Evolutionary conservation across 2,329 filamentous ascomycete species (phyloP).

Genomic region (Pyrenophora tritici-repentis): DNA sequence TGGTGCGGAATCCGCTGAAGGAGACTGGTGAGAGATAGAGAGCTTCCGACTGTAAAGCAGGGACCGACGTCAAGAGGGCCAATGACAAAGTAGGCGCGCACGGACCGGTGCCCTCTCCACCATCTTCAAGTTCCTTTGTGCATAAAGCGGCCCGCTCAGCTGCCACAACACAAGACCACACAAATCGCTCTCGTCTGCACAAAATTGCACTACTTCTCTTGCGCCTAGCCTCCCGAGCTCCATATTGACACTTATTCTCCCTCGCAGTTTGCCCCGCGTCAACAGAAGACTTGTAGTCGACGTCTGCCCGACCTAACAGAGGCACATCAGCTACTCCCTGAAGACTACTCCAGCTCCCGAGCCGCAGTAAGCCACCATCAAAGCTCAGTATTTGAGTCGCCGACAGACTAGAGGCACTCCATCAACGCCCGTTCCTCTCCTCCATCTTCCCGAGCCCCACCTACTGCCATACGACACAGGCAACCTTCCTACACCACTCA

Average conservation of each 20-base stretch:
- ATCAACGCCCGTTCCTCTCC: conserved; percentile 1
- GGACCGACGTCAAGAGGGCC: conserved; percentile 13
- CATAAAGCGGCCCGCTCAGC: conserved; percentile 38
- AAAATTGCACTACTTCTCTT: conserved; percentile 25
- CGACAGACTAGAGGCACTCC: conserved; percentile 19
- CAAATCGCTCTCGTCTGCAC: conserved; percentile 26
- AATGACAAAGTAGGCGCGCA: conserved; percentile 22
- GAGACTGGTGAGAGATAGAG: no score
- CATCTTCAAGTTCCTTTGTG: conserved; percentile 32
- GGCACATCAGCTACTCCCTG: conserved; percentile 11
- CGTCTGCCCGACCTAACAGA: conserved; percentile 19
- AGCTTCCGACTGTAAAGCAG: no score
- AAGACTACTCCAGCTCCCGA: conserved; percentile 13
- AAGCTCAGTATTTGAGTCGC: conserved; percentile 12
- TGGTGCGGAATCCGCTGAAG: no score
- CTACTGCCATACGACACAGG: conserved; percentile 12
- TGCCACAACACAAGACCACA: conserved; percentile 35
- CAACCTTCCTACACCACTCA: conserved; percentile 13
- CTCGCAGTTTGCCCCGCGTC: conserved; percentile 16
- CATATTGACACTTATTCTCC: conserved; percentile 10
- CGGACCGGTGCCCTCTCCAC: conserved; percentile 27
- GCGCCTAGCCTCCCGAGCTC: conserved; percentile 14
- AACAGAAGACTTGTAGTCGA: conserved; percentile 11
- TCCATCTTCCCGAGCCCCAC: conserved; percentile 20
- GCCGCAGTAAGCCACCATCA: conserved; percentile 14